Evolutionary conservation across 805 yeast genomes (phyloP), one percentile per base, ranked within the genome.

Genomic region (Candida boleticola): DNA sequence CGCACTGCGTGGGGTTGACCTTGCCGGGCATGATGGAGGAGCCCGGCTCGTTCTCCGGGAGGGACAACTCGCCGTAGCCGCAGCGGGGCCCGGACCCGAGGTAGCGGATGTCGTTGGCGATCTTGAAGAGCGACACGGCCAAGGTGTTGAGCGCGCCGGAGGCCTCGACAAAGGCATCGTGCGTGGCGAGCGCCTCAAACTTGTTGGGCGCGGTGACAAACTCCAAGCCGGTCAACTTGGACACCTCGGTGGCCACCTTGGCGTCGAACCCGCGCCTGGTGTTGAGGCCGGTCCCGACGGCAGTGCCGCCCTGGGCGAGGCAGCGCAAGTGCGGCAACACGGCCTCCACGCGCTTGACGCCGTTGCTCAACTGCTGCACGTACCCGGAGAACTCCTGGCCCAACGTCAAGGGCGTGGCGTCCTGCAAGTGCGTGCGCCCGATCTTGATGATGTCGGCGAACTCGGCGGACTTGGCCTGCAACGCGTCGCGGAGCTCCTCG

Each of bases 1-100:
- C 99, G 68, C 90, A 90, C 76, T 93, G 99, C 43, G 99, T 93
- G 52, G 99, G 99, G 79, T 93, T 93, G 50, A 93, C 97, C 75
- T 93, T 93, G 64, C 99, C 99, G 40, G 99, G 99, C 99, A 93
- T 93, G 69, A 93, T 93, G 22, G 97, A 89, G 46, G 97, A 89
- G 61, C 99, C 99, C 44, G 99, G 99, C 75, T 93, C 99, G 70
- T 93, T 93, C 75, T 92, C 98, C 50, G 99, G 99, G 55, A 93
- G 76, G 21, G 89, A 63, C 54, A 93, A 80, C 73, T 93, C 99
- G 43, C 97, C 97, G 72, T 93, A 93, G 50, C 99, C 99, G 73
- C 99, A 93, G 75, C 99, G 85, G 63, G 99, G 99, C 59, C 99
- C 99, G 36, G 97, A 88, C 51, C 98, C 99, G 56, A 93, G 81